Evolutionary conservation across 108 stramenopile species (phyloP), one percentile per base, ranked within the genome.

Genomic region (Pseudonitzschia multiseries): DNA sequence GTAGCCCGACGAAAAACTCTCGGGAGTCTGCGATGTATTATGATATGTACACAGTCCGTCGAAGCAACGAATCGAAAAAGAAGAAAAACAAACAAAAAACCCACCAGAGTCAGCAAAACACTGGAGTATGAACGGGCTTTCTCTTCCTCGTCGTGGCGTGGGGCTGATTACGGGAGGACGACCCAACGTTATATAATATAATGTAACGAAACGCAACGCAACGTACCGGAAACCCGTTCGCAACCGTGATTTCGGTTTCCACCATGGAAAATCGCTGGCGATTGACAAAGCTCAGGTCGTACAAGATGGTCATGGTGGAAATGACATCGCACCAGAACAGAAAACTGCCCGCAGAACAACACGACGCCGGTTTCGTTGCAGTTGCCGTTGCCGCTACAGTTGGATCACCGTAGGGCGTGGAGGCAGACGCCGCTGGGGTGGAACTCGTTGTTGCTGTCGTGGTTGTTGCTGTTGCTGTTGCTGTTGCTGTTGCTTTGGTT

Each of bases 271-370:
- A 78, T 1, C 62, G 52, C 4, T 24, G 31, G 5, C 48, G 20
- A 76, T 83, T 83, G 62, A 90, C 79, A 48, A 62, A 86, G 8
- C 79, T 57, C 50, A 93, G 81, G 41, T 93, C 86, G 57, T 74
- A 84, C 3, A 91, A 73, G 17, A 89, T 76, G 0, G 86, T 62
- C 18, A 81, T 13, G 0, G 87, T 89, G 3, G 82, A 84, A 40
- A 89, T 62, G 0, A 87, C 10, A 72, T 93, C 91, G 69, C 85
- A 87, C 91, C 91, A 93, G 65, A 93, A 93, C 41, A 88, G 62
- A 69, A 88, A 93, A 33, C 77, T 79, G 2, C 89, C 91, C 27
- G 84, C 31, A 69, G 75, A 24, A 4, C 9, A n/a, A n/a, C n/a
- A n/a, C n/a, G n/a, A 22, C 20, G 21, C 5, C 24, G 54, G 20